Percentiles rank a stretch among this genome's conserved stretches.
These are phyloP conservation scores for Ascochyta pisi DNA, from an alignment of 2,329 filamentous ascomycete genomes.

Conservation along the genomic window DNA sequence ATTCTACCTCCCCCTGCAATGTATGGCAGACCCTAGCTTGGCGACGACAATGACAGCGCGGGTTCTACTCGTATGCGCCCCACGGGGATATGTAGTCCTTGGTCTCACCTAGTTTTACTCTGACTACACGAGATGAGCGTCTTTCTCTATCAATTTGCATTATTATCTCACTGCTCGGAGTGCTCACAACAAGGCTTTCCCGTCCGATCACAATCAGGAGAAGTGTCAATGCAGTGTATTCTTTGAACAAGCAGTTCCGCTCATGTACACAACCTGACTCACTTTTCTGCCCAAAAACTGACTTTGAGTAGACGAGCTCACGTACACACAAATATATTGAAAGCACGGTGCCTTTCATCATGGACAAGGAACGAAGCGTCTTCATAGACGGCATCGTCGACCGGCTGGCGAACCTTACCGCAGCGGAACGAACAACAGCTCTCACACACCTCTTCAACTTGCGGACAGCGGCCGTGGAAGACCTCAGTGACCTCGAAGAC, in stretches of 20 bases:
- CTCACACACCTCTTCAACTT: conserved; percentile 15
- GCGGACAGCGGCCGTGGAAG: conserved; percentile 13
- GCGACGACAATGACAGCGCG: conserved; percentile 10
- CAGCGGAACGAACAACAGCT: conserved; percentile 4
- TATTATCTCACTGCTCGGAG: neutral
- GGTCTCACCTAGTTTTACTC: neutral
- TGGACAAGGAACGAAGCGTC: conserved; percentile 1
- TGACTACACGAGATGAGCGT: neutral
- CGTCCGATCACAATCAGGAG: neutral
- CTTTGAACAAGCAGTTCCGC: neutral
- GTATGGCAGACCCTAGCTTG: neutral
- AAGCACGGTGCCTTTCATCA: neutral
- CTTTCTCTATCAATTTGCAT: neutral
- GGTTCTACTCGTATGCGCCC: conserved; percentile 8
- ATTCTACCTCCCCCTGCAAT: neutral
- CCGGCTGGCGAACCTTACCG: neutral
- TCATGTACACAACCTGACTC: neutral
- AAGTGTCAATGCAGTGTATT: neutral
- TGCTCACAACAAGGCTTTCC: too few relatives aligned
- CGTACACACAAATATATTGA: neutral
- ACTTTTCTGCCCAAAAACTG: neutral
- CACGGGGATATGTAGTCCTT: conserved; percentile 1
- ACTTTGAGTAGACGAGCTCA: neutral
- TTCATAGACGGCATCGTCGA: conserved; percentile 3
- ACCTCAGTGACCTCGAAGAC: conserved; percentile 1